These are phyloP conservation scores for Conringia planisiliqua DNA, from an alignment of 345 rosid genomes.

Conservation along the genomic window DNA sequence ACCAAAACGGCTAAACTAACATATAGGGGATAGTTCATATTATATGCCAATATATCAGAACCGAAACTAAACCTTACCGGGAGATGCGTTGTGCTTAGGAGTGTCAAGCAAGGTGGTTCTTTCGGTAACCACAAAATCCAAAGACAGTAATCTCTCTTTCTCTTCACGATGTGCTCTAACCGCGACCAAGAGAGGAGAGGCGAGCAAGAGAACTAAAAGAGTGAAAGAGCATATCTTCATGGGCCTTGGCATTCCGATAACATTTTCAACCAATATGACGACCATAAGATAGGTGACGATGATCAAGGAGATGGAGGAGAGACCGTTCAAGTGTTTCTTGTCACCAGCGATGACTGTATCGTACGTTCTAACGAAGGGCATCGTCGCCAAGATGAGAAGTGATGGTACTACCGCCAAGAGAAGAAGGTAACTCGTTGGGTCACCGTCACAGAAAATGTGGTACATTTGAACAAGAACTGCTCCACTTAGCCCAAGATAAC, in stretches of 20 bases:
- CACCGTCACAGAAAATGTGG: constrained; percentile 46
- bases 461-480: constrained; percentile 76
- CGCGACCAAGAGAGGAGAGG: constrained; percentile 60
- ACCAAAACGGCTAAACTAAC: not conserved
- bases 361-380: constrained; percentile 59
- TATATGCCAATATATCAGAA: not conserved
- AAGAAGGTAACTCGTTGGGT: constrained; percentile 60
- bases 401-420: constrained; percentile 70
- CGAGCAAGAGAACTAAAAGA: constrained; percentile 52
- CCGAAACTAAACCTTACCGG: constrained; percentile 7
- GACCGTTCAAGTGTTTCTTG: constrained; percentile 66
- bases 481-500: constrained; percentile 87
- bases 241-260: constrained; percentile 44
- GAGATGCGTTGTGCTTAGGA: constrained; percentile 13
- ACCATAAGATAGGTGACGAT: constrained; percentile 65
- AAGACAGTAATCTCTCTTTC: constrained; percentile 19
- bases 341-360: constrained; percentile 47
- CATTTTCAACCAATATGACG: constrained; percentile 50
- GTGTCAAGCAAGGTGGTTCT: constrained; percentile 7
- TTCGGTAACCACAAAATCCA: constrained; percentile 23
- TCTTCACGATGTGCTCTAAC: constrained; percentile 55
- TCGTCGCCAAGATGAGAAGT: constrained; percentile 45
- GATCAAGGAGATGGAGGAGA: constrained; percentile 61
- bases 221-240: constrained; percentile 40
- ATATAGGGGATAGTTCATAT: not conserved